Base-by-base conservation (phyloP, 192 early-diverging fungal genomes). In the Pilaira anomala region DNA sequence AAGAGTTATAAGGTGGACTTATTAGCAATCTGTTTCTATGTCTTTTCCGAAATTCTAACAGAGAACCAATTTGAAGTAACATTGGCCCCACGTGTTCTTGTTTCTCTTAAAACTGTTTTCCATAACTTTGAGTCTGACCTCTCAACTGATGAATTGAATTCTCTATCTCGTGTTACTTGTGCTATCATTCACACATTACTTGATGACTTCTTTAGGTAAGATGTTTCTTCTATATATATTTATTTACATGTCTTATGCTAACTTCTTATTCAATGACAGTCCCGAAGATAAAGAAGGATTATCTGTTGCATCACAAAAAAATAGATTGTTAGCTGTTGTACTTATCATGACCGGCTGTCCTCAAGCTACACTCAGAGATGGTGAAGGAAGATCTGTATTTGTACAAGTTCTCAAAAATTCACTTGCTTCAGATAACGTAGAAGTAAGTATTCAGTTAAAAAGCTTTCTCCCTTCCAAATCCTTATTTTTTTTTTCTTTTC, bases 1-100 rank as follows among this genome's bases (percentile, higher is more conserved):
- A 26, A 71, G 12, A 70, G 68, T 40, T 80, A 76, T 19, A 77
- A 75, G 39, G 68, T 77, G 9, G 78, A 84, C 51, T 57, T 82
- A 18, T 63, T 78, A 12, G 73, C 83, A 2, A 76, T 84, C 13
- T 71, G 73, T n/a, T 70, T 81, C n/a, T 73, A 81, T 63, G 67
- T 81, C 16, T 80, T 74, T 12, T 45, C 74, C 22, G 76, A 71
- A 8, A 72, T 79, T 12, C 42, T 83, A 5, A 76, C 71, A 3
- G 77, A 78, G 46, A 59, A 72, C 7, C 60, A 66, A 26, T 81
- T 73, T 45, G 72, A 84, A 52, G 56, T 42, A 9, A 68, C 75
- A 7, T 66, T 82, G n/a, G 76, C 71, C 18, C 74, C 74, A 26
- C 69, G 68, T 52, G 71, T 80, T 8, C 49, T 84, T 1, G 56